Percentiles rank a stretch among this genome's conserved stretches.
Evolutionary conservation across 768 basidiomycete species (phyloP).

Genomic region (Serendipita sp.): DNA sequence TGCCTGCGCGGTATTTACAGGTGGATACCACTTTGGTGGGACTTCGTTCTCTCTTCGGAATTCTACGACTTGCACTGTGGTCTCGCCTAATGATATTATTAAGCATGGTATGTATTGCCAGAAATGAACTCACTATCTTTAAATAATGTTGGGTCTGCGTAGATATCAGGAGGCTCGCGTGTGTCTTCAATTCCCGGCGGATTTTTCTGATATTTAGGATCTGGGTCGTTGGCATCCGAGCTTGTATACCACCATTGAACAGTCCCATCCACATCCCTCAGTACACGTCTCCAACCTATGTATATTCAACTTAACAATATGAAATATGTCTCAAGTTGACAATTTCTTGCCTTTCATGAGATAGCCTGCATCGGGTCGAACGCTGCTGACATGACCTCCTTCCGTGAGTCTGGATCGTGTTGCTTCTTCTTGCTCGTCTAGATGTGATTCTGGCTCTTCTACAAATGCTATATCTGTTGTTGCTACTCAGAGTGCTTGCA

Average conservation of each 20-base stretch:
- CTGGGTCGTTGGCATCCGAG: background rate
- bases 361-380: constrained; percentile 1
- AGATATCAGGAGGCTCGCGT: background rate
- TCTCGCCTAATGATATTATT: background rate
- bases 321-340: too few relatives aligned
- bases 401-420: background rate
- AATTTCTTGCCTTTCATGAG: background rate
- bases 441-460: background rate
- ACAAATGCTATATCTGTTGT: background rate
- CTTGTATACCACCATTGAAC: background rate
- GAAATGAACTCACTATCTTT: background rate
- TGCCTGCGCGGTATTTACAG: background rate
- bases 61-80: constrained; percentile 1
- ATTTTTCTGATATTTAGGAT: background rate
- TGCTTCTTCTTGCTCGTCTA: background rate
- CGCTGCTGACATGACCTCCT: background rate
- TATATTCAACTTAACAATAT: too few relatives aligned
- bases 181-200: background rate
- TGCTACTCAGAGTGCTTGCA: background rate
- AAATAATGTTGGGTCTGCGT: background rate
- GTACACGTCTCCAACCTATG: background rate
- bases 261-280: background rate
- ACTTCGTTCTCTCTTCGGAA: background rate
- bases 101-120: background rate
- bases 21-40: background rate